Conservation (phyloP, 345 rosid species). For the Odontarrhena argentea region DNA sequence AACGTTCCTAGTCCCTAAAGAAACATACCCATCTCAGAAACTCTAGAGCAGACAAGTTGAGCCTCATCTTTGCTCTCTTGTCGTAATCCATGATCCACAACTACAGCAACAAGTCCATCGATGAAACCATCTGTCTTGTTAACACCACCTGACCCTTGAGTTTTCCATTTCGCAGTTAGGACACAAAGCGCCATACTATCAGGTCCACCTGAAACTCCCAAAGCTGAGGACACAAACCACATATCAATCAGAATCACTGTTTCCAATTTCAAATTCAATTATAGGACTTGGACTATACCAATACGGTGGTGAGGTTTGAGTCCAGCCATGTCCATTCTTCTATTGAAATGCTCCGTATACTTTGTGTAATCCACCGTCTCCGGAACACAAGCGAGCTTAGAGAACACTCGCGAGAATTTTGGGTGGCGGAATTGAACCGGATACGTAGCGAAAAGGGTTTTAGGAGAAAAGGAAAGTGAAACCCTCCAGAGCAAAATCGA, state of each 20-base stretch:
- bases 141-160: slow-evolving; percentile 41
- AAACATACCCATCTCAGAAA: slow-evolving; percentile 73
- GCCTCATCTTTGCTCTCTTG: slow-evolving; percentile 82
- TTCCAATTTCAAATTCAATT: slow-evolving; percentile 13
- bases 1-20: slow-evolving; percentile 23
- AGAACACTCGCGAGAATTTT: slow-evolving; percentile 46
- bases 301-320: slow-evolving; percentile 82
- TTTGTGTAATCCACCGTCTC: slow-evolving; percentile 38
- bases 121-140: slow-evolving; percentile 48
- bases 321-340: slow-evolving; percentile 80
- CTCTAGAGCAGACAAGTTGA: slow-evolving; percentile 53
- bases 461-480: slow-evolving; percentile 40
- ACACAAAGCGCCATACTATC: slow-evolving; percentile 92
- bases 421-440: slow-evolving; percentile 31
- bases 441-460: slow-evolving; percentile 34
- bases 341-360: slow-evolving; percentile 61
- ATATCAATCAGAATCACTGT: neutral
- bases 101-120: slow-evolving; percentile 81
- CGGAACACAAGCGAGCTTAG: slow-evolving; percentile 45
- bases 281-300: slow-evolving; percentile 46
- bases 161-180: slow-evolving; percentile 84
- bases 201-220: slow-evolving; percentile 96
- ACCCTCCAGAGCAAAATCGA: slow-evolving; percentile 36
- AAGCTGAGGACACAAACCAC: slow-evolving; percentile 46
- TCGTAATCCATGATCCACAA: slow-evolving; percentile 87